These are phyloP conservation scores for Wallacemonas collosoma DNA, from an alignment of 208 protist species.

Conservation along the genomic window DNA sequence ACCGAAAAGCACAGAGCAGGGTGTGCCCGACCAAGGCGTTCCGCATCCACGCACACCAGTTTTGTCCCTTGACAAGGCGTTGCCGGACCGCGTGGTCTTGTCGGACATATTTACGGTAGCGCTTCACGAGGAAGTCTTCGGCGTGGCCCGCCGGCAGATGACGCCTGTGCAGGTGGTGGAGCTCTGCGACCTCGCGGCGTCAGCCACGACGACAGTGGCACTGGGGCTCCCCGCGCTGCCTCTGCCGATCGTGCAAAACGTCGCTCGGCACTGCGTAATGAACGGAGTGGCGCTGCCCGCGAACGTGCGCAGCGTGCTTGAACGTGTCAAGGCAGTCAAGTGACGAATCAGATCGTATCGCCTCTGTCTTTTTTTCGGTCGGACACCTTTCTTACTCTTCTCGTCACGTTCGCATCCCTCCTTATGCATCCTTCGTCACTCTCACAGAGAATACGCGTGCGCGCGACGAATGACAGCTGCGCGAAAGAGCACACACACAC, in stretches of 20 bases:
- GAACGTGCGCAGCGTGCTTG: conserved; percentile 16
- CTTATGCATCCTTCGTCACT: too few species aligned
- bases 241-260: conserved; percentile 29
- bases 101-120: conserved; percentile 21
- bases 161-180: conserved; percentile 22
- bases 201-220: conserved; percentile 14
- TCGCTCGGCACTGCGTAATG: conserved; percentile 39
- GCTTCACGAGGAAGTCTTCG: conserved; percentile 23
- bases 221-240: conserved; percentile 18
- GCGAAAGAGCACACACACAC: too few species aligned
- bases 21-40: too few species aligned
- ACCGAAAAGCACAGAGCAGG: too few species aligned
- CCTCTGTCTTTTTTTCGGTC: not conserved
- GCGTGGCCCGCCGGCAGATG: conserved; percentile 22
- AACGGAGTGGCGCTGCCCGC: conserved; percentile 24
- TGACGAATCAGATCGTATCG: not conserved
- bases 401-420: too few species aligned
- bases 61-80: not conserved
- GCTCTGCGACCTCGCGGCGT: conserved; percentile 22
- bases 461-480: too few species aligned
- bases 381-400: too few species aligned
- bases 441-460: too few species aligned
- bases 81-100: conserved; percentile 21
- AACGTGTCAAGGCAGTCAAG: not conserved
- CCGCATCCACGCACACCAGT: not conserved